Conservation (phyloP, 345 rosid genomes). For the Eucalyptus curtisii region DNA sequence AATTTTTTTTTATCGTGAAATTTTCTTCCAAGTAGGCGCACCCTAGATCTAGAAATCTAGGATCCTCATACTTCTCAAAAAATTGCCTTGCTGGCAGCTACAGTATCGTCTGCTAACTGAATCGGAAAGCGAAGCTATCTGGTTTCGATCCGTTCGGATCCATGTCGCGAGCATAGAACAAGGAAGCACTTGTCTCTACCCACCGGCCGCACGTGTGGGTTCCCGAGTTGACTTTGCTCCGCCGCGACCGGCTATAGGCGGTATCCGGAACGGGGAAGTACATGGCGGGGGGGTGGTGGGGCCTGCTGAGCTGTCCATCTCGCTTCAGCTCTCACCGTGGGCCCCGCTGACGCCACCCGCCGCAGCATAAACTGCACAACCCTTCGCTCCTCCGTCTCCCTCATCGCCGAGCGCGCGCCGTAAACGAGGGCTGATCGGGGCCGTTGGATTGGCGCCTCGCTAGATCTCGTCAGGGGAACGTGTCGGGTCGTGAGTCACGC, state of each 20-base stretch:
- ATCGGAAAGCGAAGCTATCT: background rate
- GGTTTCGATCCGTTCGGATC: background rate
- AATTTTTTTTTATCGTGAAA: fast-evolving
- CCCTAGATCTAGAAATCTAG: too few species aligned
- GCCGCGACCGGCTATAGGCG: background rate
- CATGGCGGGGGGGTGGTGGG: background rate
- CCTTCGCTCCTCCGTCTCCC: background rate
- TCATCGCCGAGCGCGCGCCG: background rate
- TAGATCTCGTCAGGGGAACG: background rate
- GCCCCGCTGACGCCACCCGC: background rate
- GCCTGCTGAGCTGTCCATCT: background rate
- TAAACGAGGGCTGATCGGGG: background rate
- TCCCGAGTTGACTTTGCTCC: background rate
- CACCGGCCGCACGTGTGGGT: background rate
- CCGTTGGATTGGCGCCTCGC: background rate
- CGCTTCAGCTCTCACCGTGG: background rate
- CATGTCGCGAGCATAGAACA: background rate
- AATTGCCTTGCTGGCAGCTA: background rate
- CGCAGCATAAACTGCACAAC: background rate
- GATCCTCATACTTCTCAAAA: too few species aligned
- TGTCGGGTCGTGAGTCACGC: background rate
- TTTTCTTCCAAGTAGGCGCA: too few species aligned
- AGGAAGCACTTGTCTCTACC: background rate
- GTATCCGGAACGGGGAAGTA: background rate
- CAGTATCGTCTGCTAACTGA: background rate